These are phyloP conservation scores for Prunus mongolica DNA, from an alignment of 306 rosid genomes.

Conservation along the genomic window DNA sequence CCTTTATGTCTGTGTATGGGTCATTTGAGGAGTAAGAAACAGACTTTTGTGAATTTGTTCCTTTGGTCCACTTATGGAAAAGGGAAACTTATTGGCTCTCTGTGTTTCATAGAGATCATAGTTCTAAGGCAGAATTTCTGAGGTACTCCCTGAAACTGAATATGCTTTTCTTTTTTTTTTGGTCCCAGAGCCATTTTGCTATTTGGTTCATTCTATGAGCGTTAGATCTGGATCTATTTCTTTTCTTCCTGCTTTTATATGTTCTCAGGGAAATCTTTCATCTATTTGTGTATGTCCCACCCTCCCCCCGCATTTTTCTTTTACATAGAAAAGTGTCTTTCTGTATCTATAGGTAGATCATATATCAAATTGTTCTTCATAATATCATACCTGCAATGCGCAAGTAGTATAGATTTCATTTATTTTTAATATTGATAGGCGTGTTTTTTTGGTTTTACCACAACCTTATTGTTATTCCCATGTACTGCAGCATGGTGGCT, in stretches of 20 bases:
- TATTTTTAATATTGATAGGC: background rate
- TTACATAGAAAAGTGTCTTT: background rate
- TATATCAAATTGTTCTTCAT: background rate
- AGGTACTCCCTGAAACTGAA: background rate
- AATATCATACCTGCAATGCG: background rate
- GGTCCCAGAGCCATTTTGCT: background rate
- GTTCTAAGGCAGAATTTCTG: background rate
- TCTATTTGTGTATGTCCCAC: background rate
- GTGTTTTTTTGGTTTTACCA: background rate
- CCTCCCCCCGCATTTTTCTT: background rate
- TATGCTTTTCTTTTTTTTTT: background rate
- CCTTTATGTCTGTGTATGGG: background rate
- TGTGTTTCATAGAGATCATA: background rate
- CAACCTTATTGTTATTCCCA: slow-evolving; percentile 5
- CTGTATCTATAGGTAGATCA: background rate
- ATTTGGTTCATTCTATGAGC: background rate
- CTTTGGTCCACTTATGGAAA: background rate
- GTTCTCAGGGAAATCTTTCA: background rate
- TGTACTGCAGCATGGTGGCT: slow-evolving; percentile 77
- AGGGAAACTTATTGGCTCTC: background rate
- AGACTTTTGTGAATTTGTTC: background rate
- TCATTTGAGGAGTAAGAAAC: background rate
- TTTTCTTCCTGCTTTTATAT: background rate
- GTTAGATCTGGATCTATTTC: background rate
- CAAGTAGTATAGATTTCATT: background rate